phyloP scores from a whole-genome alignment of 106 monocot species.

The Cymbidium sinense region DNA sequence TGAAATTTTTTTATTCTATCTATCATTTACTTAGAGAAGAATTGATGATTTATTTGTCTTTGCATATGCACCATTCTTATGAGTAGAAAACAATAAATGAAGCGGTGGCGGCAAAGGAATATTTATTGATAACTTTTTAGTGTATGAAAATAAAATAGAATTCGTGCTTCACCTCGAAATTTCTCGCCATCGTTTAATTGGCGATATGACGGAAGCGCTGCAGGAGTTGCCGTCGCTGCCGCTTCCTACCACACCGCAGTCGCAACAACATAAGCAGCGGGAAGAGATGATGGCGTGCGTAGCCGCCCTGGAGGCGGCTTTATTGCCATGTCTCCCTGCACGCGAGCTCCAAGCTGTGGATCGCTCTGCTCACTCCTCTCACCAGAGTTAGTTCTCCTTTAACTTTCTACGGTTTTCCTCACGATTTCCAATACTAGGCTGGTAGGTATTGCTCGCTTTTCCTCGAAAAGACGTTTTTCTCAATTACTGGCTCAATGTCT shows the following conservation, averaged over 20 bases:
- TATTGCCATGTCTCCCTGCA: constrained; percentile 89
- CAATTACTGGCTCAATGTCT: neutral
- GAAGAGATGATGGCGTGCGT: constrained; percentile 74
- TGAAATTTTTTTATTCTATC: too few species aligned
- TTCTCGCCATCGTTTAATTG: neutral
- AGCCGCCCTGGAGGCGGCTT: constrained; percentile 72
- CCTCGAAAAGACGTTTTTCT: neutral
- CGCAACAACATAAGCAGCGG: constrained; percentile 23
- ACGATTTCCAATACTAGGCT: neutral
- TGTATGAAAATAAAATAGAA: too few species aligned
- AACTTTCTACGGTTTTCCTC: neutral
- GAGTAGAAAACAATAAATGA: too few species aligned
- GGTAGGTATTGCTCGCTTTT: neutral
- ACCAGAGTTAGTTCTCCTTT: constrained; percentile 55
- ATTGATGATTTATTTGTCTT: too few species aligned
- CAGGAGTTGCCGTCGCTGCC: neutral
- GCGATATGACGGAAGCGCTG: neutral
- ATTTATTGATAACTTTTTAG: too few species aligned
- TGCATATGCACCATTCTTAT: too few species aligned
- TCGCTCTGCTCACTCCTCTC: constrained; percentile 81
- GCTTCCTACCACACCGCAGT: neutral
- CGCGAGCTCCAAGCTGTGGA: constrained; percentile 96
- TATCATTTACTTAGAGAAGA: too few species aligned
- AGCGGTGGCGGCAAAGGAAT: too few species aligned
- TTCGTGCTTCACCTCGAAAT: too few species aligned